Percentiles rank a stretch among this genome's conserved stretches.
phyloP scores from a whole-genome alignment of 768 basidiomycete species.

The Obba rivulosa region DNA sequence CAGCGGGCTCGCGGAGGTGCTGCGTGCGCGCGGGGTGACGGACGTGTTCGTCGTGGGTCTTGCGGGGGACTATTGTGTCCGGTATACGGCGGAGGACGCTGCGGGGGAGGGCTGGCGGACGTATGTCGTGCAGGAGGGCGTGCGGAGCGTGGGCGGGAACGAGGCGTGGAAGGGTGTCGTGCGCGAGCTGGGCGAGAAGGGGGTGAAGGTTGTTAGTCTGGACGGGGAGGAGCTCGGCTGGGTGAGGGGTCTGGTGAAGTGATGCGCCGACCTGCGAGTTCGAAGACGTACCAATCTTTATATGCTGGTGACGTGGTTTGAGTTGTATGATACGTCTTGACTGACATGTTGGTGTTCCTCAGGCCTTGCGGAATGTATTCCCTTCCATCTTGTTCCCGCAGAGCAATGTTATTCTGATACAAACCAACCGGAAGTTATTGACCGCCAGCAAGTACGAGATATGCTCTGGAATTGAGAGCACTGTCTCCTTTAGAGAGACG shows the following conservation, averaged over 20 bases:
- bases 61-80: slow-evolving; percentile 79
- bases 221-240: slow-evolving; percentile 18
- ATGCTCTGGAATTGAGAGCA: no score
- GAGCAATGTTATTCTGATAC: no score
- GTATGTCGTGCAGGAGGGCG: slow-evolving; percentile 22
- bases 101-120: slow-evolving; percentile 20
- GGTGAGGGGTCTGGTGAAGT: slow-evolving; percentile 4
- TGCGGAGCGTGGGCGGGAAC: slow-evolving; percentile 18
- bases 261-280: background rate
- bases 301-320: no score
- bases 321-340: no score
- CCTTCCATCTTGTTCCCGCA: no score
- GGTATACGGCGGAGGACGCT: slow-evolving; percentile 46
- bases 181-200: slow-evolving; percentile 9
- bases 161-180: slow-evolving; percentile 16
- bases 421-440: no score
- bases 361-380: no score
- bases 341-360: no score
- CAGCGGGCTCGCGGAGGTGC: slow-evolving; percentile 41
- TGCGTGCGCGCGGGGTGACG: slow-evolving; percentile 40
- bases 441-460: no score
- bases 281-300: no score
- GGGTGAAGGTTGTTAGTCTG: slow-evolving; percentile 15
- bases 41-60: slow-evolving; percentile 63
- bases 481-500: no score